Percentiles rank a stretch among this genome's conserved stretches.
Evolutionary conservation across 768 basidiomycete genomes (phyloP).

Genomic region (Tricholoma saponaceum): DNA sequence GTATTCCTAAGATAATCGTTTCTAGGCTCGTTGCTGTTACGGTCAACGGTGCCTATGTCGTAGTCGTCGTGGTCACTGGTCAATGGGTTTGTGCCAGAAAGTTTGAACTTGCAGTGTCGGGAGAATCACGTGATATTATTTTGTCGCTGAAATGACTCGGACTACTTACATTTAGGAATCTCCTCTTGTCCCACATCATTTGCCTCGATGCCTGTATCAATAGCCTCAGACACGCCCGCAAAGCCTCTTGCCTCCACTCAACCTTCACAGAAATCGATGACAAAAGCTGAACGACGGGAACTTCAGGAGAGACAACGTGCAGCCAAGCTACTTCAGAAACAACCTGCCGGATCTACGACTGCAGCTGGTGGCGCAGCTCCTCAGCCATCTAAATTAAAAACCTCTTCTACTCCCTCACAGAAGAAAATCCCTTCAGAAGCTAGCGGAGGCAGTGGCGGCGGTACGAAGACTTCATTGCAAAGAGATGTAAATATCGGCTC

Average conservation of each 20-base stretch:
- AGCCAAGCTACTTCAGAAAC: constrained; percentile 56
- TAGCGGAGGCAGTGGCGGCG: constrained; percentile 17
- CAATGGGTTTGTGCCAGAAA: no score
- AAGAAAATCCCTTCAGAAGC: constrained; percentile 27
- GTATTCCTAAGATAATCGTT: background rate
- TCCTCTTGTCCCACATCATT: background rate
- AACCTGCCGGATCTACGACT: constrained; percentile 13
- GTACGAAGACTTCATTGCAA: constrained; percentile 7
- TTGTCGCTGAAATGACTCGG: constrained; percentile 19
- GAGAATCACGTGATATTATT: constrained; percentile 12
- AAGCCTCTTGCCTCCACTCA: constrained; percentile 15
- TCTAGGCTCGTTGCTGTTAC: background rate
- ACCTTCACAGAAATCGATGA: constrained; percentile 66
- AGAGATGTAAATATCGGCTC: constrained; percentile 24
- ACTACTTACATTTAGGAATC: background rate
- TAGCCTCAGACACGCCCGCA: constrained; percentile 15
- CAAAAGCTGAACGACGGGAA: constrained; percentile 77
- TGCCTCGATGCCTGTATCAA: constrained; percentile 29
- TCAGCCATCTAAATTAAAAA: constrained; percentile 22
- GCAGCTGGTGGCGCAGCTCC: constrained; percentile 18
- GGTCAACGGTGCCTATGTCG: background rate
- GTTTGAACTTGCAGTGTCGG: no score
- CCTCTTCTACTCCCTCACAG: constrained; percentile 26
- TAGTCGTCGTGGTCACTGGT: background rate
- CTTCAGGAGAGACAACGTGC: constrained; percentile 78